Percentiles rank a stretch among this genome's conserved stretches.
These are phyloP conservation scores for Peniophora sp. DNA, from an alignment of 1,284 basidiomycete species.

Conservation along the genomic window DNA sequence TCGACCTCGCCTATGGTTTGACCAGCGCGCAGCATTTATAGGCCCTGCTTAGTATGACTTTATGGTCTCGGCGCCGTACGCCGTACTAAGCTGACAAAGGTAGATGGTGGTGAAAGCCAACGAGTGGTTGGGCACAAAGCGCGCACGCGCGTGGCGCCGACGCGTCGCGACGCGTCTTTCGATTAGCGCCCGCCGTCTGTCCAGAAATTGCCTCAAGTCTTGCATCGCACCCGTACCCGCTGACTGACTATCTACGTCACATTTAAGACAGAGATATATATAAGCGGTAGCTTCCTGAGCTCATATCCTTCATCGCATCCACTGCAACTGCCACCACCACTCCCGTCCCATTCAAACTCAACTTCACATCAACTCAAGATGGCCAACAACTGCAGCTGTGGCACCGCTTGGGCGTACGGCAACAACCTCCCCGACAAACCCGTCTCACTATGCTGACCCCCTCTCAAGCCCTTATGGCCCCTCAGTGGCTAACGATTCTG, in stretches of 20 bases:
- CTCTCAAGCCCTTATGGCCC: neutral
- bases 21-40: neutral
- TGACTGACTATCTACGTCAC: neutral
- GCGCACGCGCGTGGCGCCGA: neutral
- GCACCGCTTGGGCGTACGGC: neutral
- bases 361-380: neutral
- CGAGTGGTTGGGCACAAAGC: neutral
- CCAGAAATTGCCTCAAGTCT: neutral
- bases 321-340: neutral
- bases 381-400: neutral
- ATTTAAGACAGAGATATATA: neutral
- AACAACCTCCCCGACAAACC: no score
- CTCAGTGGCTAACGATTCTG: neutral
- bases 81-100: neutral
- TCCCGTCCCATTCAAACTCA: neutral
- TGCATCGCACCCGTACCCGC: neutral
- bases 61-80: neutral
- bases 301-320: neutral
- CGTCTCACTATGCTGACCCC: neutral
- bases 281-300: neutral
- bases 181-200: no score
- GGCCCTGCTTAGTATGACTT: neutral
- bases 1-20: constrained; percentile 41
- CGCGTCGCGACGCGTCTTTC: neutral
- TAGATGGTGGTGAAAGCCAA: neutral